Evolutionary conservation across 176 grass and related monocot species (phyloP), one percentile per base, ranked within the genome.

Genomic region (Oryza punctata): DNA sequence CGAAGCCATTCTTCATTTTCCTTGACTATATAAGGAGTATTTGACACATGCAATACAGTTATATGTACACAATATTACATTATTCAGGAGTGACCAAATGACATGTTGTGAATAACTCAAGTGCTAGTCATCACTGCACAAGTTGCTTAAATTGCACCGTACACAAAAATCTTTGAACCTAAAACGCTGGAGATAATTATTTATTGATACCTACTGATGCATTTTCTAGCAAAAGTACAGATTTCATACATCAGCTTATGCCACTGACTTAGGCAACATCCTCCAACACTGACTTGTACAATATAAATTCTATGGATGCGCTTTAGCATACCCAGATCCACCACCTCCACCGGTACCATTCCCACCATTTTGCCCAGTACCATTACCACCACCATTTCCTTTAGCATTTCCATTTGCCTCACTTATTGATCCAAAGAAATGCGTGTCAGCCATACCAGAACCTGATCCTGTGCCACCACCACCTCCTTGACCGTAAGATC

Each of bases 241-340:
- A 41, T 12, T 40, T 70, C 7, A 9, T 40, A 23, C 32, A 41
- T n/a, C 67, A 70, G 38, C 9, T 2, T 4, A 11, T n/a, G 5
- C 2, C 10, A 41, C 10, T 9, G 14, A 50, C 1, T 6, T 5
- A 18, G 47, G 4, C 1, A 16, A 5, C 47, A 47, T 54, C 50
- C 5, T 7, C 0, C 50, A 1, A n/a, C 14, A 54, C 7, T 0
- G 0, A 7, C n/a, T n/a, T 0, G 0, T 6, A 15, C 2, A 12
- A 10, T 33, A 1, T 1, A 67, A 49, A n/a, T 4, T 69, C 23
- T 52, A 80, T 1, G 78, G 65, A 3, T 24, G 10, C 1, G 65
- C 65, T 69, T 33, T 29, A 38, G 18, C 65, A 37, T 33, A 69
- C 1, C 78, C 78, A 21, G 29, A 60, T 37, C 50, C 73, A n/a